phyloP scores from a whole-genome alignment of 1,284 basidiomycete genomes.

The Papiliotrema fonsecae region DNA sequence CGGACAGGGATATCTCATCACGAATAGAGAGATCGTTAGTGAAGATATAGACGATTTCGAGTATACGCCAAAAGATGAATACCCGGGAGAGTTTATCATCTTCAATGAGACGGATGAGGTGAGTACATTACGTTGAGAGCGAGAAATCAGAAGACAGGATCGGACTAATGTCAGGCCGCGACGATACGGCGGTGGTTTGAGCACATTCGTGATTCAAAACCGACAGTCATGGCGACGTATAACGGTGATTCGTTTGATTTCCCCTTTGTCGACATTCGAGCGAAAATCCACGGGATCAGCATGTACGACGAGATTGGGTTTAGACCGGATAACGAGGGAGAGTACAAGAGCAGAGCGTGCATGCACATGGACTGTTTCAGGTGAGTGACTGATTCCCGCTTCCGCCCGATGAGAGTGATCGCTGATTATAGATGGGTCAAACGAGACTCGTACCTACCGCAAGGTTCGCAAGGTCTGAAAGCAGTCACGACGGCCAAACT shows the following conservation, averaged over 20 bases:
- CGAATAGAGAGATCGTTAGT: conserved; percentile 93
- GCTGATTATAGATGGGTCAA: conserved; percentile 73
- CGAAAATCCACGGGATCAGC: conserved; percentile 85
- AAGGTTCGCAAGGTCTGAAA: conserved; percentile 97
- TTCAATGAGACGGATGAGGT: conserved; percentile 96
- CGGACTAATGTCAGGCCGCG: conserved; percentile 54
- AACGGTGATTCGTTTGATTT: conserved; percentile 99
- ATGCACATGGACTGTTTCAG: conserved; percentile 99
- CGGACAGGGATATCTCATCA: conserved; percentile 88
- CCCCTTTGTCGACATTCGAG: conserved; percentile 87
- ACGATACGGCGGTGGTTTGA: conserved; percentile 84
- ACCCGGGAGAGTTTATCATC: conserved; percentile 93
- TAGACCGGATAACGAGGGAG: conserved; percentile 82
- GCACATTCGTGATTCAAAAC: conserved; percentile 86
- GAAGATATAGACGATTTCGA: conserved; percentile 99
- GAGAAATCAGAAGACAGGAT: no score
- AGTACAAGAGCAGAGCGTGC: conserved; percentile 90
- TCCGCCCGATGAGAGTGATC: background rate
- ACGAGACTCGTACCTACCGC: conserved; percentile 97
- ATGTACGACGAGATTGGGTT: conserved; percentile 97
- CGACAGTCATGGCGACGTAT: conserved; percentile 96
- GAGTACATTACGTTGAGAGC: conserved; percentile 19
- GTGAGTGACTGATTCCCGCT: no score
- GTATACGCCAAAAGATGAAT: conserved; percentile 97
- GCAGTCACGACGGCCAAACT: conserved; percentile 96